These are phyloP conservation scores for Emericellopsis cladophorae DNA, from an alignment of 2,329 filamentous ascomycete species.

Conservation along the genomic window DNA sequence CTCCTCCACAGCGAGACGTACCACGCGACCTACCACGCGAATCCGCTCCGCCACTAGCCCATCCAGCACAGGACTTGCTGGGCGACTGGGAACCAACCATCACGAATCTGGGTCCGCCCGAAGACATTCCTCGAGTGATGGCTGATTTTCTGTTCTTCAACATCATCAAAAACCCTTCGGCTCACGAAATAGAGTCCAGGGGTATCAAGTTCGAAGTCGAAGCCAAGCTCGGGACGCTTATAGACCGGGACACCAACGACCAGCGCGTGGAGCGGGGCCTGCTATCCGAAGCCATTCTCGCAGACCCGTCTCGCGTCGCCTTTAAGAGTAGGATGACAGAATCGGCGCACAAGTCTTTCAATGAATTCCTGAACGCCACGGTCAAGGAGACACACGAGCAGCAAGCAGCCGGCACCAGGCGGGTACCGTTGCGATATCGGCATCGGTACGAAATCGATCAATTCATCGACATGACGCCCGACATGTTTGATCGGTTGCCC, in stretches of 20 bases:
- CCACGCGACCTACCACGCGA: slow-evolving; percentile 11
- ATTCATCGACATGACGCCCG: slow-evolving; percentile 63
- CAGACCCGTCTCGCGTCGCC: slow-evolving; percentile 43
- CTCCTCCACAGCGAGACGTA: too few species aligned
- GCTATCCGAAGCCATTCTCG: slow-evolving; percentile 57
- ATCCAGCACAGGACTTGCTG: slow-evolving; percentile 19
- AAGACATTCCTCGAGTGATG: slow-evolving; percentile 63
- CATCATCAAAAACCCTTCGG: slow-evolving; percentile 55
- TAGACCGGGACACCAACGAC: slow-evolving; percentile 54
- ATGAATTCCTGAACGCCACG: slow-evolving; percentile 68
- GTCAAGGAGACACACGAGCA: slow-evolving; percentile 43
- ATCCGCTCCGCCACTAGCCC: slow-evolving; percentile 8
- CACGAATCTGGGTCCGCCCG: slow-evolving; percentile 55
- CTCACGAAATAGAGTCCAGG: slow-evolving; percentile 47
- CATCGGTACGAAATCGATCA: slow-evolving; percentile 75
- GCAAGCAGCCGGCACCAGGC: slow-evolving; percentile 23
- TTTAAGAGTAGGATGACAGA: slow-evolving; percentile 87
- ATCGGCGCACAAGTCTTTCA: slow-evolving; percentile 72
- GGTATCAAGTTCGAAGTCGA: slow-evolving; percentile 82
- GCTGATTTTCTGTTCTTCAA: slow-evolving; percentile 69
- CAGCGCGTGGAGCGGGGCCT: slow-evolving; percentile 57
- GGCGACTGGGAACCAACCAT: slow-evolving; percentile 56
- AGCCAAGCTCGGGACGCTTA: slow-evolving; percentile 77
- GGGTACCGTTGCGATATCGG: slow-evolving; percentile 62
- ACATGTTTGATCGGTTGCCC: slow-evolving; percentile 48